phyloP scores from a whole-genome alignment of 2,329 filamentous ascomycete species.

The Tolypocladium tropicale region DNA sequence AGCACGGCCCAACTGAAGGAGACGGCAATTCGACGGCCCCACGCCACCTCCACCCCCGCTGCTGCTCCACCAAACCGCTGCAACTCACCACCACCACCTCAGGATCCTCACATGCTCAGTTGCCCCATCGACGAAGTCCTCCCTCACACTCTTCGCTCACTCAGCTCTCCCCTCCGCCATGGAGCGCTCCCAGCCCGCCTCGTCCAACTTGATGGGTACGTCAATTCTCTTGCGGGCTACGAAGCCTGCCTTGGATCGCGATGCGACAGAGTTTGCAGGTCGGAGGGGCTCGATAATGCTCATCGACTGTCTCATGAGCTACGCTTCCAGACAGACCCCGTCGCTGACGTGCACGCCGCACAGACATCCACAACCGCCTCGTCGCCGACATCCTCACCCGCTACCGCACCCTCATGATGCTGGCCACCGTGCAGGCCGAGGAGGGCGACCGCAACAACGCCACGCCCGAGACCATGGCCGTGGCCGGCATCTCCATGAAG shows the following conservation, averaged over 20 bases:
- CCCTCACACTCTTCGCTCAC: background rate
- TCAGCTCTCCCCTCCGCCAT: constrained; percentile 6
- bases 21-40: too few species aligned
- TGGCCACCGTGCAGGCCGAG: constrained; percentile 31
- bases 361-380: constrained; percentile 34
- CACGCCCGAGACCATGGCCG: constrained; percentile 30
- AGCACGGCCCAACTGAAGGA: too few species aligned
- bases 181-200: constrained; percentile 19
- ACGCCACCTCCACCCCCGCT: background rate
- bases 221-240: background rate
- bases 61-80: background rate
- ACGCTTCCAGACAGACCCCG: background rate
- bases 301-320: background rate
- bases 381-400: constrained; percentile 33
- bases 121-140: background rate
- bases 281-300: background rate
- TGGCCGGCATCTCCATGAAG: constrained; percentile 32
- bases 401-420: constrained; percentile 32
- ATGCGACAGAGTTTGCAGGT: background rate
- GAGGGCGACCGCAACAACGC: constrained; percentile 24
- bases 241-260: background rate
- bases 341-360: background rate
- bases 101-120: background rate
- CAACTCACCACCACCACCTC: background rate
- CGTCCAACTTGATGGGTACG: constrained; percentile 25